phyloP scores from a whole-genome alignment of 768 basidiomycete genomes.

The Clavulina sp. region DNA sequence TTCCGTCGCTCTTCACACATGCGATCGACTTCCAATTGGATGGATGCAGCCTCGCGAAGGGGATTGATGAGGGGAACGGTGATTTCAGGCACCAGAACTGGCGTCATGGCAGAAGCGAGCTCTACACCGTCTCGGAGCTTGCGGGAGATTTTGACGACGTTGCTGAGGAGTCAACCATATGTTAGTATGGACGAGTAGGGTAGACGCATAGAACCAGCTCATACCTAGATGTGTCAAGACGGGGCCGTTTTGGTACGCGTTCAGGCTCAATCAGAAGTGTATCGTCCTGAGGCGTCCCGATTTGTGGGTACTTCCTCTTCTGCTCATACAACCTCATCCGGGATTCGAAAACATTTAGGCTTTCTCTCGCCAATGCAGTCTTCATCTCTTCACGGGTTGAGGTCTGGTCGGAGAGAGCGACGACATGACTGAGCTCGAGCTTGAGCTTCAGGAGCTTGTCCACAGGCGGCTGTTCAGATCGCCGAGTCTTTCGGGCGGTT shows the following conservation, averaged over 20 bases:
- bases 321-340: constrained; percentile 58
- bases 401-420: constrained; percentile 54
- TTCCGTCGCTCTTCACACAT: constrained; percentile 48
- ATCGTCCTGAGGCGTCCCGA: constrained; percentile 33
- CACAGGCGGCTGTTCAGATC: constrained; percentile 73
- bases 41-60: constrained; percentile 39
- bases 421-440: constrained; percentile 49
- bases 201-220: background rate
- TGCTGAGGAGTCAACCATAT: no score
- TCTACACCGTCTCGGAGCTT: constrained; percentile 14
- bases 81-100: constrained; percentile 10
- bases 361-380: constrained; percentile 38
- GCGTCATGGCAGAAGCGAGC: constrained; percentile 22
- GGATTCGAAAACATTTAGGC: constrained; percentile 58
- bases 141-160: constrained; percentile 4
- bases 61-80: constrained; percentile 24
- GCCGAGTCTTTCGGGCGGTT: constrained; percentile 82
- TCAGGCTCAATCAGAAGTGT: constrained; percentile 60
- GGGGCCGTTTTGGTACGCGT: constrained; percentile 34
- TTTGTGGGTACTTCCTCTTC: constrained; percentile 43
- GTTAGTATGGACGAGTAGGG: background rate
- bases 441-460: constrained; percentile 78
- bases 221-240: background rate
- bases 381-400: constrained; percentile 61
- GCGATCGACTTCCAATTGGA: constrained; percentile 44